Conservation (phyloP, 2,329 filamentous ascomycete genomes). For the Kalmusia sp. region DNA sequence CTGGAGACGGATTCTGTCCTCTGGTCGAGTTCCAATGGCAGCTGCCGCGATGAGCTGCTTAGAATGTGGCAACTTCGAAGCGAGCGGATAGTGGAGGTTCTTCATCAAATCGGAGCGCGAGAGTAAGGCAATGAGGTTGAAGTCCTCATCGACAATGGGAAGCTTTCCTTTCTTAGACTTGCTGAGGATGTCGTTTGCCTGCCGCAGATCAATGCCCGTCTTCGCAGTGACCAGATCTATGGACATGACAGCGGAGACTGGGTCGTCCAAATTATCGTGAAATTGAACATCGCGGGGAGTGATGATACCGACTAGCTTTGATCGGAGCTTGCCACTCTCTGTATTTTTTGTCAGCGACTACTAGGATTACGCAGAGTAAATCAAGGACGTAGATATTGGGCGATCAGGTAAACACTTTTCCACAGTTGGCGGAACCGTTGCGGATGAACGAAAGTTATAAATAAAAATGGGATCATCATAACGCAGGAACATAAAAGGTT, state of each 20-base stretch:
- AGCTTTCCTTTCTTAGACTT: constrained; percentile 99
- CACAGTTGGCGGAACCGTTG: constrained; percentile 89
- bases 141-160: constrained; percentile 83
- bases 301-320: constrained; percentile 95
- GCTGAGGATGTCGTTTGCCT: constrained; percentile 92
- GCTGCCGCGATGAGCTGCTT: constrained; percentile 98
- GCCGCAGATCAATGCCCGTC: constrained; percentile 79
- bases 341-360: constrained; percentile 32
- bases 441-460: constrained; percentile 99
- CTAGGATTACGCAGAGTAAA: constrained; percentile 5
- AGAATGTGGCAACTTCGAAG: constrained; percentile 93
- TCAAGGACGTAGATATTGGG: constrained; percentile 10
- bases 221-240: constrained; percentile 90
- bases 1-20: constrained; percentile 86
- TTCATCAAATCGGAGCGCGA: constrained; percentile 88
- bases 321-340: constrained; percentile 93
- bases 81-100: constrained; percentile 95
- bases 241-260: constrained; percentile 92
- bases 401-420: constrained; percentile 69
- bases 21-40: constrained; percentile 91
- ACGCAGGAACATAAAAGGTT: constrained; percentile 18
- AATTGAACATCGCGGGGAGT: constrained; percentile 99
- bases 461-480: constrained; percentile 77
- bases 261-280: constrained; percentile 74
- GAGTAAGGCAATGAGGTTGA: constrained; percentile 69